Evolutionary conservation across 495 filamentous ascomycete species (phyloP).

Genomic region (Tuber indicum): DNA sequence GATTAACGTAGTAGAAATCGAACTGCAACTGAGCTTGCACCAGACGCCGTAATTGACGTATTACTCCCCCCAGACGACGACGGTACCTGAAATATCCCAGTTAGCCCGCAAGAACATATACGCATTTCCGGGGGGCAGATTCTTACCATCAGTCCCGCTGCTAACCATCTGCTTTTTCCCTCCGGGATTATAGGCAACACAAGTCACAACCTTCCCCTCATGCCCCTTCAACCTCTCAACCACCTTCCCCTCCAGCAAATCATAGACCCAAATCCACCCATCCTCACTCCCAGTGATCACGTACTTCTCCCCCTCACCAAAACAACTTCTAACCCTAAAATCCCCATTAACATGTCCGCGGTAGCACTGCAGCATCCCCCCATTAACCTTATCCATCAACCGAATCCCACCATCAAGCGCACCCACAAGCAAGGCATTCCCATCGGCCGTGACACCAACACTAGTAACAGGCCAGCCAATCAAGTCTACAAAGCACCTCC

Average conservation of each 20-base stretch:
- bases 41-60: neutral
- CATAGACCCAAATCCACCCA: constrained; percentile 77
- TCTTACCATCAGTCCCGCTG: constrained; percentile 37
- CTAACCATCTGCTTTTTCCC: constrained; percentile 41
- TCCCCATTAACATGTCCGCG: constrained; percentile 56
- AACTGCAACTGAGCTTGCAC: neutral
- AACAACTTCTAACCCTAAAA: constrained; percentile 61
- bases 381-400: constrained; percentile 72
- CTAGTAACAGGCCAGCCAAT: constrained; percentile 62
- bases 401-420: constrained; percentile 69
- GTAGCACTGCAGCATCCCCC: constrained; percentile 67
- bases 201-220: constrained; percentile 54
- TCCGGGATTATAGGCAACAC: constrained; percentile 39
- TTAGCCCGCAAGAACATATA: constrained; percentile 10
- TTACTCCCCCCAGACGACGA: constrained; percentile 39
- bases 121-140: neutral
- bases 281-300: constrained; percentile 81
- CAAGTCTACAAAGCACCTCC: constrained; percentile 65
- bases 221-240: constrained; percentile 55
- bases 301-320: constrained; percentile 66
- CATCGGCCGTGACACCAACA: constrained; percentile 61
- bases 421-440: constrained; percentile 66
- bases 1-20: neutral
- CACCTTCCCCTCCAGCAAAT: constrained; percentile 69
- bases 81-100: constrained; percentile 19